A percentile compares a stretch with the other conserved stretches of the same genome.
These are phyloP conservation scores for Teratosphaeriaceae sp. DNA, from an alignment of 2,329 filamentous ascomycete genomes.

Conservation along the genomic window DNA sequence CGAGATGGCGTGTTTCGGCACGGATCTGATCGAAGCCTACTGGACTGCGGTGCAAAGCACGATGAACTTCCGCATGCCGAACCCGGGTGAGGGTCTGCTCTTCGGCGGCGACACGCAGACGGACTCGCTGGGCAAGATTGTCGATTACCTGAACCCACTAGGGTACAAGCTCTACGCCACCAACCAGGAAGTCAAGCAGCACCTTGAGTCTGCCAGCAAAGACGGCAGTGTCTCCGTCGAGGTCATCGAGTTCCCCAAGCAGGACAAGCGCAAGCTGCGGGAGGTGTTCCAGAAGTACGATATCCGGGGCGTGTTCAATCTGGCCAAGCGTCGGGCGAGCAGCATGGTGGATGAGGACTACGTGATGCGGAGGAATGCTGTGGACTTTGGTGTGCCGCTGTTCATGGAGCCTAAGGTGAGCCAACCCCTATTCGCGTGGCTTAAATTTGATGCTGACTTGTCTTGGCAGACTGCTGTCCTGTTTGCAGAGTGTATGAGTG, in stretches of 20 bases:
- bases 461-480: constrained; percentile 74
- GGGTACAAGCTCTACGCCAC: constrained; percentile 94
- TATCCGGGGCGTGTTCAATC: constrained; percentile 92
- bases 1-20: constrained; percentile 98
- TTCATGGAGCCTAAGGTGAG: constrained; percentile 98
- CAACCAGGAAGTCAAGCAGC: constrained; percentile 70
- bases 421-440: constrained; percentile 10
- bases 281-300: constrained; percentile 97
- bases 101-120: constrained; percentile 78
- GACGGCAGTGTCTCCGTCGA: constrained; percentile 62
- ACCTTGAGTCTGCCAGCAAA: constrained; percentile 68
- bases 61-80: constrained; percentile 98
- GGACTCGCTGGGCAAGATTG: constrained; percentile 66
- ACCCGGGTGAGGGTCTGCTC: constrained; percentile 89
- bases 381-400: constrained; percentile 94
- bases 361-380: constrained; percentile 86
- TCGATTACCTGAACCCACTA: constrained; percentile 79
- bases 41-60: constrained; percentile 93
- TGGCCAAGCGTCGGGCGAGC: constrained; percentile 76
- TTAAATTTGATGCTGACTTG: constrained; percentile 8
- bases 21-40: constrained; percentile 92
- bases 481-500: constrained; percentile 94
- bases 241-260: constrained; percentile 92
- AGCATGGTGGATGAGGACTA: constrained; percentile 89
- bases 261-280: constrained; percentile 89